Evolutionary conservation across 1,139 yeast genomes (phyloP).

Genomic region (Zygoascus hellenicus): DNA sequence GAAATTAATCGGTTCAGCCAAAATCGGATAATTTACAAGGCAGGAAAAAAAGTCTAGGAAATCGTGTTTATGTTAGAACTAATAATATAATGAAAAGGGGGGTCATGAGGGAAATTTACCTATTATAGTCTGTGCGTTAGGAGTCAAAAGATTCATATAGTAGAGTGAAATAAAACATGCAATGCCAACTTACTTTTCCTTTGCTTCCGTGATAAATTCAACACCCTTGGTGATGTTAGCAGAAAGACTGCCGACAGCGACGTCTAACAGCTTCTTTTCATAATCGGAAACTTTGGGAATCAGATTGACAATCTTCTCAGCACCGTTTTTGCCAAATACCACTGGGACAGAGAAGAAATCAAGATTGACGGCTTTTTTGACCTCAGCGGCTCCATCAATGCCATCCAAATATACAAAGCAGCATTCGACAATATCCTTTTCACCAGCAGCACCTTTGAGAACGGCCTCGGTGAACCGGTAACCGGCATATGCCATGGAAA

Average conservation of each 20-base stretch:
- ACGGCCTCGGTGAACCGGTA: slow-evolving; percentile 58
- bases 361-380: slow-evolving; percentile 67
- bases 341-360: slow-evolving; percentile 93
- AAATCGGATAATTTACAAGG: too few species aligned
- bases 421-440: slow-evolving; percentile 48
- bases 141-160: too few species aligned
- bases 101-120: too few species aligned
- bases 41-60: too few species aligned
- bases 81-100: too few species aligned
- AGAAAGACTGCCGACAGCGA: slow-evolving; percentile 40
- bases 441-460: slow-evolving; percentile 44
- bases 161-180: too few species aligned
- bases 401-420: slow-evolving; percentile 41
- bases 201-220: slow-evolving; percentile 38
- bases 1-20: too few species aligned
- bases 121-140: too few species aligned
- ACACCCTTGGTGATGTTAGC: slow-evolving; percentile 71
- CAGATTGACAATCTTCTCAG: slow-evolving; percentile 59
- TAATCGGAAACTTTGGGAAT: slow-evolving; percentile 78
- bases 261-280: slow-evolving; percentile 59
- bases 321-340: slow-evolving; percentile 84
- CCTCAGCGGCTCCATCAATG: slow-evolving; percentile 57
- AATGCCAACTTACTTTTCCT: neutral
- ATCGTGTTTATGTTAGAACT: too few species aligned
- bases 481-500: slow-evolving; percentile 97